Evolutionary conservation across 768 basidiomycete species (phyloP).

Genomic region (Suillus tomentosus): DNA sequence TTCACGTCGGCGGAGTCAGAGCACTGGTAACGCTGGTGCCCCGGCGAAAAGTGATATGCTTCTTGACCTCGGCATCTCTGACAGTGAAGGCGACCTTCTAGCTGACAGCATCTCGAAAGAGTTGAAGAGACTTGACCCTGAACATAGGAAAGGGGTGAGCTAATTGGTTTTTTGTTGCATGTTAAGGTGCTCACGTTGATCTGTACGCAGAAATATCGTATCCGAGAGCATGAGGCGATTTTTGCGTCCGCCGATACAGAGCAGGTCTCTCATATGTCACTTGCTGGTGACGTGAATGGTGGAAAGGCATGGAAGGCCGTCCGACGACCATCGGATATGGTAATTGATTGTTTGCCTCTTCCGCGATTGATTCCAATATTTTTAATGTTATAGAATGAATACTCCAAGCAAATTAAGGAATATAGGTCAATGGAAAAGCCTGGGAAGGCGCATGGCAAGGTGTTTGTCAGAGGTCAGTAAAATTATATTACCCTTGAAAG

Average conservation of each 20-base stretch:
- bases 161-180: constrained; percentile 10
- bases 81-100: constrained; percentile 54
- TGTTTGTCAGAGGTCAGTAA: constrained; percentile 85
- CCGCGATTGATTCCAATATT: constrained; percentile 6
- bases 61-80: constrained; percentile 40
- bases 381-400: constrained; percentile 73
- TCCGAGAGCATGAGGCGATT: constrained; percentile 80
- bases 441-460: constrained; percentile 86
- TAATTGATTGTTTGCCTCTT: constrained; percentile 34
- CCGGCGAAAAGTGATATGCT: constrained; percentile 35
- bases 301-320: constrained; percentile 87
- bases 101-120: constrained; percentile 75
- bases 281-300: constrained; percentile 79
- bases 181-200: constrained; percentile 13
- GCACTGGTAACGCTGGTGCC: constrained; percentile 71
- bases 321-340: constrained; percentile 93
- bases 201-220: constrained; percentile 66
- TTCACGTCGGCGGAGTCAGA: constrained; percentile 70
- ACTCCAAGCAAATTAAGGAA: constrained; percentile 86
- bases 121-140: constrained; percentile 55
- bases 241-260: constrained; percentile 79
- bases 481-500: not conserved
- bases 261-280: constrained; percentile 66
- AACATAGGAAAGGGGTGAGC: constrained; percentile 29
- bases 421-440: constrained; percentile 74